These are phyloP conservation scores for Xylaria hypoxylon DNA, from an alignment of 2,329 filamentous ascomycete species.

Conservation along the genomic window DNA sequence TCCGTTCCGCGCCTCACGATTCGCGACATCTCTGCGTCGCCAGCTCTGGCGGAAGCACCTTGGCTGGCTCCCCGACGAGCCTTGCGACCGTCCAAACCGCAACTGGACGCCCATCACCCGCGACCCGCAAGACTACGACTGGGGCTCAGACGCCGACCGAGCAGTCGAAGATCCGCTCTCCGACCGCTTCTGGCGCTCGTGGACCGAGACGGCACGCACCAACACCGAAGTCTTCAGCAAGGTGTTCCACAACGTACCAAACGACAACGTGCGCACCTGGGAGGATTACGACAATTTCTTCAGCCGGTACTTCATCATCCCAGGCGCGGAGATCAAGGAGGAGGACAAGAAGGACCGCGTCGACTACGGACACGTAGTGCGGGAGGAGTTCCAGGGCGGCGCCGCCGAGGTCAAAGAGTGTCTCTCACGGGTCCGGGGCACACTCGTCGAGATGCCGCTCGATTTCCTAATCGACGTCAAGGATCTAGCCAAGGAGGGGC, in stretches of 20 bases:
- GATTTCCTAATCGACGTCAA: conserved; percentile 83
- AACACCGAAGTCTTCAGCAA: conserved; percentile 86
- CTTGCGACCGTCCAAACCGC: conserved; percentile 71
- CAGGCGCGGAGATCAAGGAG: conserved; percentile 57
- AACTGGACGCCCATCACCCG: conserved; percentile 82
- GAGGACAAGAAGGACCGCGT: conserved; percentile 62
- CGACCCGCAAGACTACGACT: conserved; percentile 78
- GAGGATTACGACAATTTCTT: conserved; percentile 80
- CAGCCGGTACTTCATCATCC: conserved; percentile 71
- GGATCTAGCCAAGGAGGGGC: conserved; percentile 86
- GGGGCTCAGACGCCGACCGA: conserved; percentile 73
- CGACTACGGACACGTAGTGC: conserved; percentile 88
- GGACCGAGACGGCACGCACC: conserved; percentile 76
- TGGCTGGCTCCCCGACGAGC: conserved; percentile 81
- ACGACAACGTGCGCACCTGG: conserved; percentile 76
- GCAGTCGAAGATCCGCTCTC: conserved; percentile 81
- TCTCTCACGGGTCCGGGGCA: conserved; percentile 74
- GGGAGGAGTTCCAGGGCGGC: conserved; percentile 79
- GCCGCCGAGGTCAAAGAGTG: conserved; percentile 78
- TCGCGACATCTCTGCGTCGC: conserved; percentile 83
- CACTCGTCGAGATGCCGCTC: conserved; percentile 89
- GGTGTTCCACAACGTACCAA: conserved; percentile 83
- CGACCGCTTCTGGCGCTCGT: conserved; percentile 75
- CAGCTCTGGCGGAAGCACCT: conserved; percentile 93
- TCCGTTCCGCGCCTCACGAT: conserved; percentile 77